Evolutionary conservation across 352 stramenopile genomes (phyloP).

Genomic region (Phytophthora capsici): DNA sequence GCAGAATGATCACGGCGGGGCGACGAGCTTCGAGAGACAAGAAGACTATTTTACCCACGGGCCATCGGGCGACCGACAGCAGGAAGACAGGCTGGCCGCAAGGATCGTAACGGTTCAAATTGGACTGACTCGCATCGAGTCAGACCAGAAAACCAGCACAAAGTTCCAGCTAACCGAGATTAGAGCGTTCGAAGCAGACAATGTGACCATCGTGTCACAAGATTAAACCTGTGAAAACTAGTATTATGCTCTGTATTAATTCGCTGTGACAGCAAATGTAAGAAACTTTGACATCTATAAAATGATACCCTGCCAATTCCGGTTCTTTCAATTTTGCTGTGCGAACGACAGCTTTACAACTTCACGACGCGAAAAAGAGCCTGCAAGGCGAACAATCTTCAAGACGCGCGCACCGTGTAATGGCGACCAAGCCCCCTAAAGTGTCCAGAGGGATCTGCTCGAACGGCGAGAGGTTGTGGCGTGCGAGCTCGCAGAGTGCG

Average conservation of each 20-base stretch:
- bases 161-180: conserved; percentile 23
- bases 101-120: conserved; percentile 33
- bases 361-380: conserved; percentile 28
- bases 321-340: conserved; percentile 19
- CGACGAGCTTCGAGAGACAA: conserved; percentile 11
- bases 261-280: not conserved
- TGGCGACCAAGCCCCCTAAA: conserved; percentile 1
- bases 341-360: conserved; percentile 26
- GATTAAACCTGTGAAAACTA: not conserved
- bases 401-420: conserved; percentile 12
- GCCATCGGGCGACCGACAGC: not conserved
- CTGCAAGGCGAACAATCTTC: conserved; percentile 11
- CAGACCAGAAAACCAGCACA: conserved; percentile 11
- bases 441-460: conserved; percentile 37
- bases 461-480: conserved; percentile 40
- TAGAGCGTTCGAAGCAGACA: conserved; percentile 6
- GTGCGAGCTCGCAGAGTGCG: conserved; percentile 35
- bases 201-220: conserved; percentile 2
- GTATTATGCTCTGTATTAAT: not conserved
- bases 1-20: conserved; percentile 30
- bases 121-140: conserved; percentile 31
- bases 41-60: conserved; percentile 11
- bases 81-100: conserved; percentile 19
- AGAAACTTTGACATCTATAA: not conserved
- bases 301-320: not conserved